A percentile compares a stretch with the other conserved stretches of the same genome.
Evolutionary conservation across 2,329 filamentous ascomycete species (phyloP).

Genomic region (Plectosphaerella cucumerina): DNA sequence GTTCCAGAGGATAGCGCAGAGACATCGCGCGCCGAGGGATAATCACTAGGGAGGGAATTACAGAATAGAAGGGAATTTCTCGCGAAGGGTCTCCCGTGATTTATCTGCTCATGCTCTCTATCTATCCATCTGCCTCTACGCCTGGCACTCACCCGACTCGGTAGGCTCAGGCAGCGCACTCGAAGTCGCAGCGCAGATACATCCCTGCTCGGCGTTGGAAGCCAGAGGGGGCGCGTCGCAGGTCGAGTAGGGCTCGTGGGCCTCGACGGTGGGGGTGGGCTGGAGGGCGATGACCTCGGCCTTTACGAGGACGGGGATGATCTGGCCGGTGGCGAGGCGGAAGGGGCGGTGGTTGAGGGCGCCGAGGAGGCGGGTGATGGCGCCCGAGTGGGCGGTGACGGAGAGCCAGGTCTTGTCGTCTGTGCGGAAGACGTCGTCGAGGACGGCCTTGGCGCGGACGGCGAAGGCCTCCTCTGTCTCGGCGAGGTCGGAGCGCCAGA

Average conservation of each 20-base stretch:
- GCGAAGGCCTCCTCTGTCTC: slow-evolving; percentile 45
- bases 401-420: slow-evolving; percentile 54
- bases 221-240: slow-evolving; percentile 40
- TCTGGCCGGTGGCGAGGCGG: slow-evolving; percentile 58
- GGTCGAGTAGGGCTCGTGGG: slow-evolving; percentile 35
- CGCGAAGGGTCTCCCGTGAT: not conserved
- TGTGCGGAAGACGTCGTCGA: slow-evolving; percentile 53
- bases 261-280: slow-evolving; percentile 24
- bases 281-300: slow-evolving; percentile 38
- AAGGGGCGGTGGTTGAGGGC: slow-evolving; percentile 61
- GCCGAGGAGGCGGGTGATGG: slow-evolving; percentile 46
- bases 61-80: no score
- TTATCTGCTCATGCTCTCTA: not conserved
- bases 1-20: slow-evolving; percentile 42
- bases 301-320: slow-evolving; percentile 64
- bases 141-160: not conserved
- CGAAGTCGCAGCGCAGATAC: slow-evolving; percentile 30
- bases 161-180: slow-evolving; percentile 8
- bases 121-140: not conserved
- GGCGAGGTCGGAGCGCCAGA: slow-evolving; percentile 37
- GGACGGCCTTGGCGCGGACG: slow-evolving; percentile 39
- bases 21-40: slow-evolving; percentile 32
- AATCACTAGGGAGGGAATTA: slow-evolving; percentile 29
- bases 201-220: slow-evolving; percentile 34
- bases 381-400: slow-evolving; percentile 57